Conservation (phyloP, 2,329 filamentous ascomycete species). For the Xylaria hypoxylon region DNA sequence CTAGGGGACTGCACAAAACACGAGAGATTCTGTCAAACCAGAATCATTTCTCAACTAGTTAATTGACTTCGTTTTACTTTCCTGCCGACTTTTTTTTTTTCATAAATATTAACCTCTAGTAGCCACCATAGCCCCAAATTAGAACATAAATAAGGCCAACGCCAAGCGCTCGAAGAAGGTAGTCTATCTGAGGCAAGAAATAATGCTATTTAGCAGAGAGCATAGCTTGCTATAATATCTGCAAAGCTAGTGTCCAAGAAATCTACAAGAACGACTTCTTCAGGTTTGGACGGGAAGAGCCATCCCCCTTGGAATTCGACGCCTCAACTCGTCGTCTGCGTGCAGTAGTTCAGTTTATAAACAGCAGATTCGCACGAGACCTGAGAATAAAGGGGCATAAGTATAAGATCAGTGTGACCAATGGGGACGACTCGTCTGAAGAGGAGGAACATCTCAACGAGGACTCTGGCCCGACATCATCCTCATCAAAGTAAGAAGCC, state of each 20-base stretch:
- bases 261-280: conserved; percentile 16
- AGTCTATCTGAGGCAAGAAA: background rate
- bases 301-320: conserved; percentile 6
- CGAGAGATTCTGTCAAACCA: background rate
- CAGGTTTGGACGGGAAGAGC: conserved; percentile 7
- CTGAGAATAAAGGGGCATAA: no score
- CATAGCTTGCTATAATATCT: conserved; percentile 18
- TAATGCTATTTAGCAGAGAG: conserved; percentile 6
- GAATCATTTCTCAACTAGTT: background rate
- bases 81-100: conserved; percentile 2
- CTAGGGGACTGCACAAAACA: background rate
- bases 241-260: conserved; percentile 19
- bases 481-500: no score
- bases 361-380: no score
- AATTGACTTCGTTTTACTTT: conserved; percentile 4
- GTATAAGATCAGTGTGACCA: no score
- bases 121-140: background rate
- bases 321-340: conserved; percentile 14
- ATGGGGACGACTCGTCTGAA: no score
- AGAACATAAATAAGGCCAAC: conserved; percentile 3
- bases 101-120: no score
- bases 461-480: no score
- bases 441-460: no score
- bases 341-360: no score
- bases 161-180: background rate